Conservation (phyloP, 192 early-diverging fungal species). For the Phycomyces nitens region DNA sequence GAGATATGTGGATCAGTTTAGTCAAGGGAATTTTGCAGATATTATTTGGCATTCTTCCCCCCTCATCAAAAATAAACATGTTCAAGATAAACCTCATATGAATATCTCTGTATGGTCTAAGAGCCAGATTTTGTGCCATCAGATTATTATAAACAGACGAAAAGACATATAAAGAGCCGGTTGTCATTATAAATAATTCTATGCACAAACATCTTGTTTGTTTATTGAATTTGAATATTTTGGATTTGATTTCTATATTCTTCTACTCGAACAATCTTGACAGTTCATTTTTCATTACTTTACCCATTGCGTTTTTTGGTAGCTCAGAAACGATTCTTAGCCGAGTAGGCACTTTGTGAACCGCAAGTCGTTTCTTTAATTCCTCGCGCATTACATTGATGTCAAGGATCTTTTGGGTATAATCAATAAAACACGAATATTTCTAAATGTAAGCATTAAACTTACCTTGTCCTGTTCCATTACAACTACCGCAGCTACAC, state of each 20-base stretch:
- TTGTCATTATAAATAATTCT: too few relatives aligned
- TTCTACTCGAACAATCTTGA: constrained; percentile 42
- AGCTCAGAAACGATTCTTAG: constrained; percentile 49
- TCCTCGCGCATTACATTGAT: constrained; percentile 17
- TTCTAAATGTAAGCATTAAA: constrained; percentile 1
- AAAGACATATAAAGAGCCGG: too few relatives aligned
- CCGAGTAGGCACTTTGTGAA: constrained; percentile 72
- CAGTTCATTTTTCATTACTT: constrained; percentile 82
- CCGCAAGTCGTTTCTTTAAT: constrained; percentile 61
- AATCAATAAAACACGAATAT: neutral
- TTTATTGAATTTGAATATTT: neutral
- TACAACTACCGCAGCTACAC: constrained; percentile 65
- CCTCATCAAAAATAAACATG: neutral
- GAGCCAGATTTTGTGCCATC: neutral
- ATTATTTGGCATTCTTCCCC: neutral
- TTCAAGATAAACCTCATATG: neutral
- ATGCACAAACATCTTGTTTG: too few relatives aligned
- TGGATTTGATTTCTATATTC: neutral
- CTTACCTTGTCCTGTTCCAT: constrained; percentile 28
- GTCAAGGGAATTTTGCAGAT: neutral
- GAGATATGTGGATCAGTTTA: neutral
- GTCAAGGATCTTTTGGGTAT: constrained; percentile 10
- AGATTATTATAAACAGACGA: too few relatives aligned
- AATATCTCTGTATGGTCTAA: neutral
- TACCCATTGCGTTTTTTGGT: constrained; percentile 86